These are phyloP conservation scores for Aspergillus biplanus DNA, from an alignment of 495 filamentous ascomycete species.

Conservation along the genomic window DNA sequence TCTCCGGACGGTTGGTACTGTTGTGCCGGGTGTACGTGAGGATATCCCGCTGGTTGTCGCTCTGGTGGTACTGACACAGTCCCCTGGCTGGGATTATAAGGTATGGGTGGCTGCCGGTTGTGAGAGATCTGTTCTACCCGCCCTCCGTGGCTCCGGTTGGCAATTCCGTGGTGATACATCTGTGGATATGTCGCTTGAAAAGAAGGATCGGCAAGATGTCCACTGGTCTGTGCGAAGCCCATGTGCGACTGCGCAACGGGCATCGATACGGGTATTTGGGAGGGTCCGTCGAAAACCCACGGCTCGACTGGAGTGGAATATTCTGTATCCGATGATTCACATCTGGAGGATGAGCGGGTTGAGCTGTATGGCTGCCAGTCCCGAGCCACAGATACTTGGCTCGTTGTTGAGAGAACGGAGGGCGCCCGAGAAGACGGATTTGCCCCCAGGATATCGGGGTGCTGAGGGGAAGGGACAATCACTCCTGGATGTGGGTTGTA, in stretches of 20 bases:
- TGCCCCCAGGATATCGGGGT: constrained; percentile 22
- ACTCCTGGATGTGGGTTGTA: constrained; percentile 21
- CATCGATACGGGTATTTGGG: constrained; percentile 21
- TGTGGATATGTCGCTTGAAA: constrained; percentile 23
- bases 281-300: constrained; percentile 26
- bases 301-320: constrained; percentile 26
- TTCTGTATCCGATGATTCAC: constrained; percentile 28
- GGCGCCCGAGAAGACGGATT: constrained; percentile 26
- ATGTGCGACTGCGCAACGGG: constrained; percentile 18
- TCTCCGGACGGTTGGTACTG: constrained; percentile 19
- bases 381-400: constrained; percentile 24
- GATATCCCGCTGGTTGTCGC: constrained; percentile 17
- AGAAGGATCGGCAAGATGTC: constrained; percentile 18
- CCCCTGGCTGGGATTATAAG: constrained; percentile 17
- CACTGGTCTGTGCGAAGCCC: constrained; percentile 12
- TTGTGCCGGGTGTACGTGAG: constrained; percentile 18
- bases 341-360: constrained; percentile 25
- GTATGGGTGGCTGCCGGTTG: constrained; percentile 15
- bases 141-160: constrained; percentile 15
- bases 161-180: constrained; percentile 15
- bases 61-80: constrained; percentile 26
- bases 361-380: constrained; percentile 29
- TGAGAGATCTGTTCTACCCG: constrained; percentile 15
- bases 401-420: constrained; percentile 25
- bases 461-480: constrained; percentile 25